Evolutionary conservation across 129 eudicot genomes (phyloP), one percentile per base, ranked within the genome.

Genomic region (Silybum marianum): DNA sequence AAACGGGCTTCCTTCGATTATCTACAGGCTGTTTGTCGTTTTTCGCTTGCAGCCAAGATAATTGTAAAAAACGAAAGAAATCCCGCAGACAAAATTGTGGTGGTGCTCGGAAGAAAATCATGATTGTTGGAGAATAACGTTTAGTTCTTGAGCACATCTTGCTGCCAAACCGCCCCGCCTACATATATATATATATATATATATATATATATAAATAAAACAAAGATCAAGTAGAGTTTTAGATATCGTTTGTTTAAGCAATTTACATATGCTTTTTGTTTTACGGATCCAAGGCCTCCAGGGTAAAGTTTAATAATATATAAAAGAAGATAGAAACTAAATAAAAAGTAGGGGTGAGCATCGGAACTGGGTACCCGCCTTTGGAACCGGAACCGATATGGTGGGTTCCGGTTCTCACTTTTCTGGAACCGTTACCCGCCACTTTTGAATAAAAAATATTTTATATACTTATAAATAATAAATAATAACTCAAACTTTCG

Each of bases 121-220:
- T 26, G 87, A 81, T 65, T 81, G 85, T 82, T 87, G 93, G 36
- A 96, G 95, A 78, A 96, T 84, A 7, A 90, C 16, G 60, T 85
- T 93, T 70, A 93, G 90, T 88, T 96, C 92, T 80, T 80, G 90
- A 25, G 97, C 98, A 81, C 85, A 90, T 88, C 90, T 91, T 75
- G 93, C 96, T 6, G 89, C 80, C 78, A 85, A 77, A 74, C 99
- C 98, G 6, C 98, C 99, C 76, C 98, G 91, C 91, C 99, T 96
- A 73, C 2, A 26, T 26, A 26, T 25, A 25, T 25, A 25, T 25
- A 25, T 81, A 85, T 96, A 73, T 26, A 26, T 26, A 26, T 25
- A 25, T 25, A 32, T 32, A 32, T 81, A 85, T 26, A 30, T 30
- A 30, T 1, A 30, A 2, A 32, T 79, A 85, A 32, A 42, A 63